Percentiles rank a stretch among this genome's conserved stretches.
Conservation (phyloP, 257 asterid genomes). For the Parsonsia alboflavescens region DNA sequence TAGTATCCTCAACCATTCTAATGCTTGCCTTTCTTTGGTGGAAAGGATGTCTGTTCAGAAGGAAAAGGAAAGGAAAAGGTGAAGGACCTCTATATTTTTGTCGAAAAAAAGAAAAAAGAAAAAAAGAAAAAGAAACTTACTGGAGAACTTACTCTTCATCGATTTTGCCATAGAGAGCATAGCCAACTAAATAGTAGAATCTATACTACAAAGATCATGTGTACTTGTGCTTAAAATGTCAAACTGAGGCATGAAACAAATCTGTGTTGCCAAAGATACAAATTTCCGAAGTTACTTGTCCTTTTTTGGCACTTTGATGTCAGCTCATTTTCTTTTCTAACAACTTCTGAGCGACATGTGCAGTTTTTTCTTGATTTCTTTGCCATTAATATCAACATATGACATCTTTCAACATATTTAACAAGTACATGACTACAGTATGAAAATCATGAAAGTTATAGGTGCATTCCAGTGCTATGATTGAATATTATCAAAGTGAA, state of each 20-base stretch:
- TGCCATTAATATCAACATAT: neutral
- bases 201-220: neutral
- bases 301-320: neutral
- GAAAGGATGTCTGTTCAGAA: constrained; percentile 43
- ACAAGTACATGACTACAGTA: neutral
- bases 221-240: neutral
- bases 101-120: neutral
- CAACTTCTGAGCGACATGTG: neutral
- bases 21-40: constrained; percentile 54
- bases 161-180: neutral
- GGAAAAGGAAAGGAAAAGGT: constrained; percentile 49
- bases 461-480: neutral
- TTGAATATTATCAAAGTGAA: neutral
- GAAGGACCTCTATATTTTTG: neutral
- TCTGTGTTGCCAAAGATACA: neutral
- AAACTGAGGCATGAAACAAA: neutral
- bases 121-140: neutral
- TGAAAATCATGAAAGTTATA: neutral
- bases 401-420: neutral
- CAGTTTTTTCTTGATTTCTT: neutral
- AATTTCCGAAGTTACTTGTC: neutral
- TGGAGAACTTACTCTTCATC: neutral
- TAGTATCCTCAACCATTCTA: constrained; percentile 25
- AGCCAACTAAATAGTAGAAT: neutral
- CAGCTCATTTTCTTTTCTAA: neutral